A percentile compares a stretch with the other conserved stretches of the same genome.
Evolutionary conservation across 2,329 filamentous ascomycete genomes (phyloP).

Genomic region (Fusarium solani-melongenae): DNA sequence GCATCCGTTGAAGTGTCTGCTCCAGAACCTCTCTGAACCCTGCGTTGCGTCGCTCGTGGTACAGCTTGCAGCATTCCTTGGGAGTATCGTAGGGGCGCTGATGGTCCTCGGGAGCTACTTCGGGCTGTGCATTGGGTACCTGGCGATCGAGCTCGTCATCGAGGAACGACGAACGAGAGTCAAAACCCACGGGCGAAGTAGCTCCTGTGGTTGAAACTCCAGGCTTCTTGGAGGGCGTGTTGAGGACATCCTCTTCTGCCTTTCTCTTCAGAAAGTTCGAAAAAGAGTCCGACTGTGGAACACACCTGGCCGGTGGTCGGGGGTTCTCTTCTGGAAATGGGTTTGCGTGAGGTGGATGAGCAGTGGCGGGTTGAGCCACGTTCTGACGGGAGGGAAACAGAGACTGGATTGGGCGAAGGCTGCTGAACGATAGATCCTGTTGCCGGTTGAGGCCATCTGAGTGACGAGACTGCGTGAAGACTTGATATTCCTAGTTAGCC

Average conservation of each 20-base stretch:
- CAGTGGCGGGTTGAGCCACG: not conserved
- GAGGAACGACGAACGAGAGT: not conserved
- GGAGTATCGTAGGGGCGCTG: not conserved
- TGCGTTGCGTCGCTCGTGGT: not conserved
- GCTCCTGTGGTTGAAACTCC: not conserved
- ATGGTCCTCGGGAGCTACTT: not conserved
- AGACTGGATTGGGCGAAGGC: not conserved
- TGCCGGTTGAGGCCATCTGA: not conserved
- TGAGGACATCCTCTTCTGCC: not conserved
- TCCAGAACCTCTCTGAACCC: not conserved
- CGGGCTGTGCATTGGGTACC: not conserved
- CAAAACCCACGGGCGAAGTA: not conserved
- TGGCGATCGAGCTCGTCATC: not conserved
- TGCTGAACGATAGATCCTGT: not conserved
- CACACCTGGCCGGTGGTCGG: too few relatives aligned
- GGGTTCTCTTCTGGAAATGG: not conserved
- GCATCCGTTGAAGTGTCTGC: not conserved
- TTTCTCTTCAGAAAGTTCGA: not conserved
- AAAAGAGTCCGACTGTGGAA: not conserved
- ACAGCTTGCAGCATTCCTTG: not conserved
- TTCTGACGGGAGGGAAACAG: not conserved
- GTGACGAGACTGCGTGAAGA: not conserved
- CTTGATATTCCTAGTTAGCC: not conserved
- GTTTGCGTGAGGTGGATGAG: not conserved
- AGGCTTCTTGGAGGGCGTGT: not conserved